These are phyloP conservation scores for thale cress (Arabidopsis thaliana) DNA, from an alignment of 345 rosid species.

Conservation along the genomic window DNA sequence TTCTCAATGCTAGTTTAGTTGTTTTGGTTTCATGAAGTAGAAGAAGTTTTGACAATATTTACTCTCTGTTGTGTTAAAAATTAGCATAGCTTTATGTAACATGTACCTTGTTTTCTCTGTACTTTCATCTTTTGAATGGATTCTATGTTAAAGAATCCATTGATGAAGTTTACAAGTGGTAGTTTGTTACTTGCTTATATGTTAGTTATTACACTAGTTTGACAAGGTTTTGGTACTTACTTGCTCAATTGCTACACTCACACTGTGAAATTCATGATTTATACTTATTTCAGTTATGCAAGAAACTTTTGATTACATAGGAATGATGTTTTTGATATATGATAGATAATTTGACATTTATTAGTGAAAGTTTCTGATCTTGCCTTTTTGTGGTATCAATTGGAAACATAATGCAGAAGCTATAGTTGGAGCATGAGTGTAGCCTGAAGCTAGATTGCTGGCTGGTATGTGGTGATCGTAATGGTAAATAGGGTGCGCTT, in stretches of 20 bases:
- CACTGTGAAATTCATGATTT: background rate
- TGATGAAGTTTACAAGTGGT: constrained; percentile 8
- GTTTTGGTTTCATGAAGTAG: background rate
- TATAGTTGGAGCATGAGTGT: constrained; percentile 20
- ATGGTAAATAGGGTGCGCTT: constrained; percentile 38
- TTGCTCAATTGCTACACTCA: background rate
- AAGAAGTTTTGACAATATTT: background rate
- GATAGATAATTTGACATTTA: constrained; percentile 5
- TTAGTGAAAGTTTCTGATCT: constrained; percentile 34
- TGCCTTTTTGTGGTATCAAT: constrained; percentile 9
- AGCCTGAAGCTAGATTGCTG: constrained; percentile 32
- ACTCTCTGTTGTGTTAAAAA: background rate
- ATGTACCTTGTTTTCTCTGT: background rate
- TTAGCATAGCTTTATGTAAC: background rate
- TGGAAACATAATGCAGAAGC: constrained; percentile 29
- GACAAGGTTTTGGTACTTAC: background rate
- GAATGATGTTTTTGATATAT: constrained; percentile 13
- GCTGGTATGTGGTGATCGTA: constrained; percentile 20
- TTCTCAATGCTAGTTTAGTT: background rate
- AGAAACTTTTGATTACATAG: background rate
- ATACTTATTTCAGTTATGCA: background rate
- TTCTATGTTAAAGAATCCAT: constrained; percentile 1
- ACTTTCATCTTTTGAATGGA: background rate
- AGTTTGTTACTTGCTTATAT: background rate
- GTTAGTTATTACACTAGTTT: background rate